These are phyloP conservation scores for Diaporthe sp. DNA, from an alignment of 2,329 filamentous ascomycete species.

Conservation along the genomic window DNA sequence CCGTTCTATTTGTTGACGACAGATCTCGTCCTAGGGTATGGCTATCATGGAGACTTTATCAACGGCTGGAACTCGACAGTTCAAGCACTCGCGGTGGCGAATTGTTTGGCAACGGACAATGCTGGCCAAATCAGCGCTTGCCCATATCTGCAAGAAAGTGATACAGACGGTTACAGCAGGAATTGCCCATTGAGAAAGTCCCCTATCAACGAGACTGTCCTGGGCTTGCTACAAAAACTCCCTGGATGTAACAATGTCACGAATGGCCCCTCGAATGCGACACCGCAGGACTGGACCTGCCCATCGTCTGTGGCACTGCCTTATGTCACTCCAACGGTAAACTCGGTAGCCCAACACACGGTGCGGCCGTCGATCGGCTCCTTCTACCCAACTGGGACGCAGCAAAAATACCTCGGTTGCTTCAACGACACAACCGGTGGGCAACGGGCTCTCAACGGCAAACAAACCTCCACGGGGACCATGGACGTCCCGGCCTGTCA, in stretches of 20 bases:
- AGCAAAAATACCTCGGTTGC: slow-evolving; percentile 53
- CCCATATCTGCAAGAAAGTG: slow-evolving; percentile 47
- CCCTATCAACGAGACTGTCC: slow-evolving; percentile 2
- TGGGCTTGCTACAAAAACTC: neutral
- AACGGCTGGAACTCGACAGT: slow-evolving; percentile 60
- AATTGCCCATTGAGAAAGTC: slow-evolving; percentile 58
- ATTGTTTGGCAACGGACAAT: slow-evolving; percentile 45
- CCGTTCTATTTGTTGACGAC: neutral
- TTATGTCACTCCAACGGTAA: slow-evolving; percentile 2
- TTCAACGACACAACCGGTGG: slow-evolving; percentile 42
- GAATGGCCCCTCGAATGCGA: slow-evolving; percentile 6
- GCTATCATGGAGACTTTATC: slow-evolving; percentile 67
- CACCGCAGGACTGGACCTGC: neutral
- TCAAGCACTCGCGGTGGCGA: slow-evolving; percentile 53
- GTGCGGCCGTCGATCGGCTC: slow-evolving; percentile 45
- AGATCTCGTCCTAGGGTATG: slow-evolving; percentile 52
- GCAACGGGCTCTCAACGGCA: slow-evolving; percentile 29
- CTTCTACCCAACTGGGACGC: slow-evolving; percentile 55
- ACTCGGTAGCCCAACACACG: slow-evolving; percentile 5
- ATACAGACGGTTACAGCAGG: slow-evolving; percentile 53
- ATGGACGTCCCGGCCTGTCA: slow-evolving; percentile 8
- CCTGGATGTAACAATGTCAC: slow-evolving; percentile 4
- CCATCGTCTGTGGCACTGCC: slow-evolving; percentile 7
- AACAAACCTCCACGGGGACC: slow-evolving; percentile 3
- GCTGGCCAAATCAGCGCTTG: slow-evolving; percentile 52